Evolutionary conservation across 2,329 filamentous ascomycete genomes (phyloP), one percentile per base, ranked within the genome.

Genomic region (Akanthomyces uredinophilus): DNA sequence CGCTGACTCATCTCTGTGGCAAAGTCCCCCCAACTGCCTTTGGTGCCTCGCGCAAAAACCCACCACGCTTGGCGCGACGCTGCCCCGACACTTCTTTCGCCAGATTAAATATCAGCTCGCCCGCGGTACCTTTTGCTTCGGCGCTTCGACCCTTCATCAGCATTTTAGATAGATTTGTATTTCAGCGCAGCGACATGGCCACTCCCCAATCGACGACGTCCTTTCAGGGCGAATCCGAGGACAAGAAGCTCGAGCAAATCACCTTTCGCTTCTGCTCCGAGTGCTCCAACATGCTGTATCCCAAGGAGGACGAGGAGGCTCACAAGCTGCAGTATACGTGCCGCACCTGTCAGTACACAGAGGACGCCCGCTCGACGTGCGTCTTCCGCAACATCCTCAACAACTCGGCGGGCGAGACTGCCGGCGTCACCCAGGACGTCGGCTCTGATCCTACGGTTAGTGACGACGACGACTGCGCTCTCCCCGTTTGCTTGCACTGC

Each of bases 261-360:
- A 92, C 91, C 53, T 99, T 98, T 78, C 89, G 91, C 72, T 99
- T 99, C 83, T 99, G 95, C 81, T 92, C 92, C 70, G 95, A 99
- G 83, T 99, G 95, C 80, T 96, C 93, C 70, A 99, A 99, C 82
- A 90, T 99, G 85, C 83, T 99, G 61, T 98, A 98, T 73, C 95
- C 95, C 56, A 95, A 96, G 78, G 96, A 99, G 81, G 92, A 99
- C 77, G 87, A 89, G 65, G 82, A 88, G 65, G 87, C 87, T 65
- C 91, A 91, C 79, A 88, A 87, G 70, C 87, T 99, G 68, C 89
- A 96, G 81, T 99, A 96, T 78, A 92, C 91, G 66, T 99, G 95
- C 82, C 91, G 94, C 70, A 97, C 93, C 62, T 99, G 95, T 80
- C 88, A 92, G 73, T 96, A 92, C 78, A 91, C 89, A 70, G 92